These are phyloP conservation scores for Trichaptum fuscoviolaceum DNA, from an alignment of 768 basidiomycete genomes.

Conservation along the genomic window DNA sequence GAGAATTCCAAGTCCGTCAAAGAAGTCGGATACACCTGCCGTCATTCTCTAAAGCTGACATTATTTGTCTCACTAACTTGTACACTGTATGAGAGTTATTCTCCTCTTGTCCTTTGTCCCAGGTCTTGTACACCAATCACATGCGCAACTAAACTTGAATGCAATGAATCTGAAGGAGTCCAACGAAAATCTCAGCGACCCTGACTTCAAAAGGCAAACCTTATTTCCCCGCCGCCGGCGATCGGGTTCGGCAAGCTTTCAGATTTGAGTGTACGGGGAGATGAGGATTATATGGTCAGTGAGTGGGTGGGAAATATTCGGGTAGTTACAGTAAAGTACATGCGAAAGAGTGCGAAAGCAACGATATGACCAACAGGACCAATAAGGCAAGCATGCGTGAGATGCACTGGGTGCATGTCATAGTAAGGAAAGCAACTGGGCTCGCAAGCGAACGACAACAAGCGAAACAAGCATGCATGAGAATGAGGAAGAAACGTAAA, in stretches of 20 bases:
- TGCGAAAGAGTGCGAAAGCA: background rate
- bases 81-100: background rate
- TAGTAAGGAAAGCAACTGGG: background rate
- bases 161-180: too few species aligned
- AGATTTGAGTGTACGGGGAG: background rate
- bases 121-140: too few species aligned
- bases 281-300: background rate
- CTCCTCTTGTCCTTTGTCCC: background rate
- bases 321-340: background rate
- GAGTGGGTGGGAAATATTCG: background rate
- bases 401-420: background rate
- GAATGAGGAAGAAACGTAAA: background rate
- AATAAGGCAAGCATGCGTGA: background rate
- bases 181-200: background rate
- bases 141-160: too few species aligned
- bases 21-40: too few species aligned
- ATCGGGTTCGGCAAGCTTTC: background rate
- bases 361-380: background rate
- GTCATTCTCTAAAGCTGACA: background rate
- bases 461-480: background rate
- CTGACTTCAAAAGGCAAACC: background rate
- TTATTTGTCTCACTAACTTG: background rate
- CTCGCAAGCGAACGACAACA: background rate
- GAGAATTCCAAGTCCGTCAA: background rate
- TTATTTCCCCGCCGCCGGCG: background rate